phyloP scores from a whole-genome alignment of 2,329 filamentous ascomycete species.

The Hypoxylon sp. region DNA sequence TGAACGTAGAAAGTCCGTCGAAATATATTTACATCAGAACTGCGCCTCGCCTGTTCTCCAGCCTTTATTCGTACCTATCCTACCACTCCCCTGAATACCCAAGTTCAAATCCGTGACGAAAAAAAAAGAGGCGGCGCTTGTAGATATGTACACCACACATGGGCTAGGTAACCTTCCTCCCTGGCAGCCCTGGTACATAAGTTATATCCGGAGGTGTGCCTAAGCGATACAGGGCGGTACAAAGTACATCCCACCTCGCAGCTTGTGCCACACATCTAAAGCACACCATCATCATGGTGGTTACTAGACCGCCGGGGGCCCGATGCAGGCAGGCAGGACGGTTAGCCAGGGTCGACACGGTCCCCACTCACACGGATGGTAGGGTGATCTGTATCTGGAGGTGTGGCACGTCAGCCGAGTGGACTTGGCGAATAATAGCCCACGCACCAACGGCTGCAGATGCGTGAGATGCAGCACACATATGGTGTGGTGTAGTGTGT shows the following conservation, averaged over 20 bases:
- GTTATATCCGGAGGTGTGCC: conserved; percentile 41
- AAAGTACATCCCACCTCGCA: too few relatives aligned
- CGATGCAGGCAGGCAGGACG: conserved; percentile 40
- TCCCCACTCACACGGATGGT: conserved; percentile 44
- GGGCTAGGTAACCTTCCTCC: conserved; percentile 32
- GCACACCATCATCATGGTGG: conserved; percentile 40
- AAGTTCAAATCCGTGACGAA: conserved; percentile 24
- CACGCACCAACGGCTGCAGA: conserved; percentile 51
- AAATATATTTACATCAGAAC: background rate
- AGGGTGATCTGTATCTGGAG: conserved; percentile 45
- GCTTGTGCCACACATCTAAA: conserved; percentile 28
- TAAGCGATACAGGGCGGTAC: conserved; percentile 22
- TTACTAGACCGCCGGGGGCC: conserved; percentile 39
- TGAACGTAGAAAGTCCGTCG: background rate
- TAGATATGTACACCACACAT: conserved; percentile 31
- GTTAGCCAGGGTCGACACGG: conserved; percentile 35
- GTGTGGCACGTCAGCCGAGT: conserved; percentile 47
- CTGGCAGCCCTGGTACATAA: conserved; percentile 39
- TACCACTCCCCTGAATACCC: conserved; percentile 24
- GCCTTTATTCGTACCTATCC: conserved; percentile 5
- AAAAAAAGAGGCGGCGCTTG: conserved; percentile 35
- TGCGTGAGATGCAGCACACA: conserved; percentile 53
- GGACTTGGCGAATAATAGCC: conserved; percentile 46
- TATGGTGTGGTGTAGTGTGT: conserved; percentile 17
- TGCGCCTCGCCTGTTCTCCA: background rate